Conservation (phyloP, 176 grass and related monocot species). For the Eragrostis curvula region DNA sequence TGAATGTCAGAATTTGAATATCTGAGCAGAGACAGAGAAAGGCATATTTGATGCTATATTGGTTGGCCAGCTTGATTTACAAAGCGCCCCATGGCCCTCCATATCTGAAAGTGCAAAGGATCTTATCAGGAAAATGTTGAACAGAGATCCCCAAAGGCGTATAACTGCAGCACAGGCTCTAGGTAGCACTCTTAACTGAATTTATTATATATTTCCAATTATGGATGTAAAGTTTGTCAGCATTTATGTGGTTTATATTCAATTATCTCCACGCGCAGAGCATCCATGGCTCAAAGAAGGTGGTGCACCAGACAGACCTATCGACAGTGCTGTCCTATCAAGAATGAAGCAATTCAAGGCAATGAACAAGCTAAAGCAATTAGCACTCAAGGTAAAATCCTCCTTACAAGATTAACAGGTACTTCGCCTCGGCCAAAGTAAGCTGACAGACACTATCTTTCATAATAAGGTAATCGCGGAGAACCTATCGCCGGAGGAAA, state of each 20-base stretch:
- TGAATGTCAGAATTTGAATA: conserved; percentile 30
- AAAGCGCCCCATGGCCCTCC: conserved; percentile 56
- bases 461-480: conserved; percentile 68
- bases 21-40: conserved; percentile 73
- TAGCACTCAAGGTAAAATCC: conserved; percentile 75
- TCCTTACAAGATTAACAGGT: conserved; percentile 8
- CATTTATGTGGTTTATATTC: conserved; percentile 6
- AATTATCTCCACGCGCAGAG: conserved; percentile 43
- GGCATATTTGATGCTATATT: conserved; percentile 73
- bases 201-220: background rate
- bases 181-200: conserved; percentile 42
- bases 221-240: conserved; percentile 3
- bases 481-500: conserved; percentile 63
- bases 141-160: conserved; percentile 52
- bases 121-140: conserved; percentile 69
- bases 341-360: conserved; percentile 93
- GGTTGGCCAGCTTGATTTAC: conserved; percentile 43
- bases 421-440: background rate
- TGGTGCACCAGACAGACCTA: conserved; percentile 79
- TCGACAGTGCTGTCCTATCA: conserved; percentile 83
- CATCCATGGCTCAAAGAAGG: conserved; percentile 88
- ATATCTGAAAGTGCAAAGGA: conserved; percentile 82
- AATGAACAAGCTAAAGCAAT: conserved; percentile 93
- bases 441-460: conserved; percentile 15
- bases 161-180: conserved; percentile 73